Evolutionary conservation across 2,329 filamentous ascomycete genomes (phyloP), one percentile per base, ranked within the genome.

Genomic region (Aspergillus eucalypticola): DNA sequence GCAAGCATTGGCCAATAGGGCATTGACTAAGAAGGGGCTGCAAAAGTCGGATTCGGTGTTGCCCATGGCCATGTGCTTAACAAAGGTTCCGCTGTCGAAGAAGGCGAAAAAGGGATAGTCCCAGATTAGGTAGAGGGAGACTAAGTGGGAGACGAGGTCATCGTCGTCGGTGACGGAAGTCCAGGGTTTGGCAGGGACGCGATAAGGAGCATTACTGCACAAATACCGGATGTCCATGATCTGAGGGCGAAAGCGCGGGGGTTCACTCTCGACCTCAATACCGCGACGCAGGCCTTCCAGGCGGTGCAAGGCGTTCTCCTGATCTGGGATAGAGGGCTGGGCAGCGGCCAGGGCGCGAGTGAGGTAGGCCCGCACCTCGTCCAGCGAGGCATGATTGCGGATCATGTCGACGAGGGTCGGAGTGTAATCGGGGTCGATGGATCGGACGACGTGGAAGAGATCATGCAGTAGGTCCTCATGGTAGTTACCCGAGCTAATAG

Each of bases 71-170:
- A 73, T 72, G 53, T 71, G 59, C 5, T 90, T 90, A 29, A 84
- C 81, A 55, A 88, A 76, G 64, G 94, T 94, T 68, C 94, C 90
- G 41, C 86, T 82, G 69, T 90, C 91, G 70, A 96, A 93, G 39
- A 94, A 81, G 17, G 83, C 86, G 72, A 90, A 96, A 75, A 92
- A 96, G n/a, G 91, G 88, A 74, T 96, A 96, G 74, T 96, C 92
- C 89, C 92, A 96, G 67, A 87, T 90, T 75, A 96, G 96, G 77
- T 96, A 96, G 85, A 96, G 89, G 71, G 92, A 91, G 66, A 96
- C 85, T 27, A 96, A 83, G 75, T 96, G 92, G 10, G 87, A 85
- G 60, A 96, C 86, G 35, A 96, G 82, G 50, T 89, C 84, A 8
- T 86, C 81, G 71, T 96, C 91, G 52, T 85, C 82, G 1, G 90